Conservation (phyloP, 1,284 basidiomycete genomes). For the Cryptococcus sp. region DNA sequence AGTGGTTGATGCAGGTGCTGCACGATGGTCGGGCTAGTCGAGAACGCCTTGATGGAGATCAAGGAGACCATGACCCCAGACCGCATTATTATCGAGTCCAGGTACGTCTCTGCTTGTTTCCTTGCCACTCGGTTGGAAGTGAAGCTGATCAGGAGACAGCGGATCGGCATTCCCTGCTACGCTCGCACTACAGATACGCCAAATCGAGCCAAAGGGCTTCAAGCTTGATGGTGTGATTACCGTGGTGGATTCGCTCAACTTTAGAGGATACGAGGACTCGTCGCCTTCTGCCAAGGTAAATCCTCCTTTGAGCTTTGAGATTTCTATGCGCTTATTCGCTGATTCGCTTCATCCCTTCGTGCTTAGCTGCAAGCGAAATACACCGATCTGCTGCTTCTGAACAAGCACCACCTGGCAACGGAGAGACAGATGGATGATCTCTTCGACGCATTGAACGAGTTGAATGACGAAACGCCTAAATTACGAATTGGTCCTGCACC, state of each 20-base stretch:
- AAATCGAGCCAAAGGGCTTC: constrained; percentile 74
- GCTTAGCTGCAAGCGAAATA: constrained; percentile 81
- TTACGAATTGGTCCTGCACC: constrained; percentile 60
- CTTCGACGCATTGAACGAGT: constrained; percentile 79
- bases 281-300: constrained; percentile 71
- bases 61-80: constrained; percentile 80
- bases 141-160: constrained; percentile 50
- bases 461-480: constrained; percentile 85
- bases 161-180: constrained; percentile 76
- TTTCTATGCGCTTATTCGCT: not conserved
- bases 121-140: not conserved
- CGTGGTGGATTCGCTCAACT: constrained; percentile 83
- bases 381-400: constrained; percentile 84
- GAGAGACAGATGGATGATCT: constrained; percentile 76
- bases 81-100: constrained; percentile 89
- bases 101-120: constrained; percentile 58
- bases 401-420: constrained; percentile 79
- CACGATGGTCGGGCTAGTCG: constrained; percentile 87
- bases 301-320: not conserved
- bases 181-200: constrained; percentile 84
- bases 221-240: constrained; percentile 85
- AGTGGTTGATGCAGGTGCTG: constrained; percentile 65
- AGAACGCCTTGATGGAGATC: constrained; percentile 82
- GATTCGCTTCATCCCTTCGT: not conserved
- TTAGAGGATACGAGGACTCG: constrained; percentile 83